Percentiles rank a stretch among this genome's conserved stretches.
Evolutionary conservation across 768 basidiomycete species (phyloP).

Genomic region (Filobasidium floriforme): DNA sequence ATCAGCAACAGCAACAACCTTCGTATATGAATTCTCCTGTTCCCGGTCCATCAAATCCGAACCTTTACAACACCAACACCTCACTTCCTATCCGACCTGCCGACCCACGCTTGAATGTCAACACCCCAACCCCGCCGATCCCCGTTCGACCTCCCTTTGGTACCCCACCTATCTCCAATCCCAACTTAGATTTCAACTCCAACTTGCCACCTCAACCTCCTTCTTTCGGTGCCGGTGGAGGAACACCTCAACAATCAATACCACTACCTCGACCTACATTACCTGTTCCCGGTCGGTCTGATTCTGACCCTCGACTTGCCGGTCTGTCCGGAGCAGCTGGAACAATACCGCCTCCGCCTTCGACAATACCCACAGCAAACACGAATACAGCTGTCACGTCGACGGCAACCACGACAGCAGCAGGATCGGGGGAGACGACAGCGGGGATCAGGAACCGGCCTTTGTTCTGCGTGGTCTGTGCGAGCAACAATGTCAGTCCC

Average conservation of each 20-base stretch:
- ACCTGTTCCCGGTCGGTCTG: neutral
- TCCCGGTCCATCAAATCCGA: too few relatives aligned
- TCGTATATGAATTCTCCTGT: too few relatives aligned
- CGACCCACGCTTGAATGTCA: too few relatives aligned
- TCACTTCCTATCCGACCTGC: too few relatives aligned
- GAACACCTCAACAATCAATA: neutral
- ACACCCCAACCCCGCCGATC: too few relatives aligned
- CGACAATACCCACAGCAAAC: neutral
- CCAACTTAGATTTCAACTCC: neutral
- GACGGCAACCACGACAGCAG: neutral
- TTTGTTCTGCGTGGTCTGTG: slow-evolving; percentile 94
- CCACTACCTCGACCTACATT: neutral
- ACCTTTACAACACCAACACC: too few relatives aligned
- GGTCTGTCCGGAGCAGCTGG: neutral
- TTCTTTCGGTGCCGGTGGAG: neutral
- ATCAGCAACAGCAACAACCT: too few relatives aligned
- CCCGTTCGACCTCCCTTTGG: too few relatives aligned
- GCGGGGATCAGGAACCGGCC: slow-evolving; percentile 55
- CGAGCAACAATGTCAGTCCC: slow-evolving; percentile 83
- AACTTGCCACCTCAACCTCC: neutral
- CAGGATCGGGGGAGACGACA: neutral
- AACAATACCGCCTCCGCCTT: neutral
- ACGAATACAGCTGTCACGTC: too few relatives aligned
- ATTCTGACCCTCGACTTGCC: neutral
- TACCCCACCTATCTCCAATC: too few relatives aligned